These are phyloP conservation scores for Cardamine chenopodiifolia DNA, from an alignment of 345 rosid species.

Conservation along the genomic window DNA sequence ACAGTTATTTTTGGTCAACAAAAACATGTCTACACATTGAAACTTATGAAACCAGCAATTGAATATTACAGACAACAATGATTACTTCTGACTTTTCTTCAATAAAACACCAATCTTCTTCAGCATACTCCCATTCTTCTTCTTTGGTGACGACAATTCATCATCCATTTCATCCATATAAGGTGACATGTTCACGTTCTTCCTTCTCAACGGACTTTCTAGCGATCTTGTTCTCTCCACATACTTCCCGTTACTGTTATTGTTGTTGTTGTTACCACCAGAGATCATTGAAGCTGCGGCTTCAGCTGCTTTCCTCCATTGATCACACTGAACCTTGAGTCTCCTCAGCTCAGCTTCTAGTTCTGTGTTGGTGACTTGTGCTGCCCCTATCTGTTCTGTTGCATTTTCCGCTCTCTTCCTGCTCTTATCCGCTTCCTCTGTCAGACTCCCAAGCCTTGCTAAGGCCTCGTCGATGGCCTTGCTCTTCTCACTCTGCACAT, in stretches of 20 bases:
- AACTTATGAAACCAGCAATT: not conserved
- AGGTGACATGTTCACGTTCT: conserved; percentile 62
- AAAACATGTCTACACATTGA: conserved; percentile 26
- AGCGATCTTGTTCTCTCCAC: conserved; percentile 66
- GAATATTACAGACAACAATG: conserved; percentile 14
- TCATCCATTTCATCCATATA: conserved; percentile 78
- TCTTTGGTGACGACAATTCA: conserved; percentile 73
- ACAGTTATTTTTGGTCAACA: conserved; percentile 16
- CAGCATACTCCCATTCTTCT: conserved; percentile 87
- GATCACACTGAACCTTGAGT: conserved; percentile 92
- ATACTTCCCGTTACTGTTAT: conserved; percentile 55
- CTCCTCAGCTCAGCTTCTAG: conserved; percentile 86
- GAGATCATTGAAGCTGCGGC: conserved; percentile 90
- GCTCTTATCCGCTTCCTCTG: conserved; percentile 75
- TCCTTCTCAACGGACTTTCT: conserved; percentile 53
- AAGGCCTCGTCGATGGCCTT: conserved; percentile 64
- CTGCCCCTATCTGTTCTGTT: conserved; percentile 74
- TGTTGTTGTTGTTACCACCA: conserved; percentile 53
- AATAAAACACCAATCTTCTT: conserved; percentile 88
- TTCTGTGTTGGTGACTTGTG: conserved; percentile 70
- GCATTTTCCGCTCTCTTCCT: conserved; percentile 64
- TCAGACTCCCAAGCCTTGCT: conserved; percentile 56
- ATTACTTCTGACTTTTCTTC: conserved; percentile 81
- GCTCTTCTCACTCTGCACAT: conserved; percentile 53
- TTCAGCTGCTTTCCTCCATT: conserved; percentile 99